Evolutionary conservation across 768 basidiomycete genomes (phyloP), one percentile per base, ranked within the genome.

Genomic region (Inosperma sp.): DNA sequence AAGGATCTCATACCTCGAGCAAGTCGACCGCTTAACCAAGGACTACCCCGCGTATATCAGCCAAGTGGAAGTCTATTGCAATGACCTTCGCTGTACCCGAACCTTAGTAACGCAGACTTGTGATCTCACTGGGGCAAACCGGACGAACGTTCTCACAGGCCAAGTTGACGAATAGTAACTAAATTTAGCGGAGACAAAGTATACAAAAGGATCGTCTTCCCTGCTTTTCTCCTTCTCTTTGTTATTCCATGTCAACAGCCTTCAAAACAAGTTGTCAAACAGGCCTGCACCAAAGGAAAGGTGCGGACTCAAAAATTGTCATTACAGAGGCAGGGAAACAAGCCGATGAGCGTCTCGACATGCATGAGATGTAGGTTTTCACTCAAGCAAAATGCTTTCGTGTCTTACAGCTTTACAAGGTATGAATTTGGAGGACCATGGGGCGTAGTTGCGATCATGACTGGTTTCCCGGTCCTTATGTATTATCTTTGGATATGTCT

Each of bases 401-500:
- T 40, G 49, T 27, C 10, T 43, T 23, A 30, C n/a, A 53, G 58
- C 19, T 34, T 53, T 19, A 55, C 12, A 56, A 94, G 92, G 30
- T 95, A 89, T 72, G 94, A 99, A 68, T 99, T 99, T 62, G 95
- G 96, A 56, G 95, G 95, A 3, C 93, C 95, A 34, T 77, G 78
- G 70, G 96, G 95, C 36, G 93, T 94, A 22, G 67, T 82, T 9
- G 88, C 86, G 10, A 98, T 99, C 72, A 98, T 99, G 88, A 75
- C 84, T 16, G 85, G 88, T 40, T 99, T 99, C 65, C 96, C 96
- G 0, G 67, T 86, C 21, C 77, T 98, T 54, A 98, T 99, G 93
- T 99, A 96, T 68, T 99, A 98, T 72, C 80, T 98, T 55, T 97
- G 93, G 92, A 91, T 91, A 52, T 99, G 96, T 63, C 79, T 97